Evolutionary conservation across 805 yeast genomes (phyloP), one percentile per base, ranked within the genome.

Genomic region (Jamesozyma hellenica): DNA sequence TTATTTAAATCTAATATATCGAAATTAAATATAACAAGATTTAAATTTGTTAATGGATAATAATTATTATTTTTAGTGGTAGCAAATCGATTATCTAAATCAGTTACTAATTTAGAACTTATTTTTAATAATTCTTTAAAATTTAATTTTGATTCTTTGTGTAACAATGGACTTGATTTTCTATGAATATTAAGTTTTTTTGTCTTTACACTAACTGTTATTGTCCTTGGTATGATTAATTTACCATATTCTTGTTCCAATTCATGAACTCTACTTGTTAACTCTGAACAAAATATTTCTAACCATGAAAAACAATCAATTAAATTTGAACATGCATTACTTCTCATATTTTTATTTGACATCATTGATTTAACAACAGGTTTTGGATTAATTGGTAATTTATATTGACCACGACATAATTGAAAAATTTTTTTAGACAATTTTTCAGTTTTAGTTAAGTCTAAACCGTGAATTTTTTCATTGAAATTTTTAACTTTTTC

Each of bases 321-420:
- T 6, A 69, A 45, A 2, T 68, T 66, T 3, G 58, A 60, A 2
- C 88, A 76, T 0, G 76, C 64, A 10, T 67, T 66, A 0, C 74
- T 71, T 36, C 79, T 61, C 58, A 90, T 79, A 53, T 87, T 85
- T 55, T 92, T 92, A 36, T 79, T 78, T 0, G 96, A 81, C 61
- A 79, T 78, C 97, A 92, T 90, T 0, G 94, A 79, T 55, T 87
- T 85, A 8, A 83, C 68, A 19, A 77, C 75, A 0, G 77, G 72
- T 35, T 82, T 67, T 11, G 73, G 66, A 8, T 68, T 67, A 4
- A 92, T 62, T 17, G 77, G 79, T n/a, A 66, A 66, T 29, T 63
- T 48, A 42, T 68, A 67, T 9, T 66, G 60, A 0, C 97, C 97
- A 25, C 87, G 64, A 0, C 79, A 79, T 18, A 86, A 54, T 12